phyloP scores from a whole-genome alignment of 2,329 filamentous ascomycete genomes.

The Colletotrichum sojae region DNA sequence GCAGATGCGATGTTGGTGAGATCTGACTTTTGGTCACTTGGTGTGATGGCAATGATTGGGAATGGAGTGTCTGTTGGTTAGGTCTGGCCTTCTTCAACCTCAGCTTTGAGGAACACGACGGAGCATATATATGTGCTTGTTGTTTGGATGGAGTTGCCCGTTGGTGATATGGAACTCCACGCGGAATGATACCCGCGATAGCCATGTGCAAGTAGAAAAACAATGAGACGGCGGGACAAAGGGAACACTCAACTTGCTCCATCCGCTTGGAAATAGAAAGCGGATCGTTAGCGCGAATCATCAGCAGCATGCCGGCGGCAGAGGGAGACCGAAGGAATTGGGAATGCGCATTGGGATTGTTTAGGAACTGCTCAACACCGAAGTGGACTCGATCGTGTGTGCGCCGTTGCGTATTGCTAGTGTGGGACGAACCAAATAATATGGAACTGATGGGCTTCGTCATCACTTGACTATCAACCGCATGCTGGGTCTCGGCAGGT shows the following conservation, averaged over 20 bases:
- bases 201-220: background rate
- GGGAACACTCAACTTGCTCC: background rate
- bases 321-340: background rate
- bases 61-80: conserved; percentile 8
- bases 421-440: background rate
- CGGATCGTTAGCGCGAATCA: background rate
- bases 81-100: conserved; percentile 1
- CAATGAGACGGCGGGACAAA: background rate
- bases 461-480: conserved; percentile 10
- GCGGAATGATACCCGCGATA: background rate
- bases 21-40: background rate
- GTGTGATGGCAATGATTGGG: background rate
- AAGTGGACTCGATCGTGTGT: conserved; percentile 1
- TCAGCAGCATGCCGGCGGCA: background rate
- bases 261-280: background rate
- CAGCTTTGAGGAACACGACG: background rate
- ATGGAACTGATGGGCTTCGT: background rate
- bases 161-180: background rate
- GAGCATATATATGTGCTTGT: too few relatives aligned
- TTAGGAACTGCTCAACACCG: background rate
- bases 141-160: too few relatives aligned
- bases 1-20: background rate
- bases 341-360: background rate
- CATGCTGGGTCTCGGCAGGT: background rate
- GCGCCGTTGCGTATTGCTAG: background rate